Conservation (phyloP, 805 yeast genomes). For the Nakazawaea laoshanensis region DNA sequence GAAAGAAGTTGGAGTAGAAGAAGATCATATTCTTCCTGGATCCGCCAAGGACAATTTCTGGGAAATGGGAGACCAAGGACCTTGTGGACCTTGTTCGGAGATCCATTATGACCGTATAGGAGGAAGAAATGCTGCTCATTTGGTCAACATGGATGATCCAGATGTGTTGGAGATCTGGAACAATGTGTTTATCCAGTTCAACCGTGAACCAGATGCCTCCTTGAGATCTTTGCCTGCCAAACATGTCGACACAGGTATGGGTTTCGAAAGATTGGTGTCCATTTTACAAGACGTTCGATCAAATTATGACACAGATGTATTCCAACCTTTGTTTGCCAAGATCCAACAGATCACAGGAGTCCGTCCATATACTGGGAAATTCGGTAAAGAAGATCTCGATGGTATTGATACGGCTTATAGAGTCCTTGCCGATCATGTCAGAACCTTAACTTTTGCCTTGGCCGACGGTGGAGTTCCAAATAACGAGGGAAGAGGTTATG, state of each 20-base stretch:
- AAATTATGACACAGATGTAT: constrained; percentile 96
- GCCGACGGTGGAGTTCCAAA: constrained; percentile 99
- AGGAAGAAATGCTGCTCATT: constrained; percentile 86
- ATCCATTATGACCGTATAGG: constrained; percentile 97
- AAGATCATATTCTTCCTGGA: constrained; percentile 91
- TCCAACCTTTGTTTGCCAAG: constrained; percentile 75
- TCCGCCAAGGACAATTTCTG: constrained; percentile 88
- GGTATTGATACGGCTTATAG: constrained; percentile 98
- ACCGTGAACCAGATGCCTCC: constrained; percentile 83
- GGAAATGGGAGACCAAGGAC: constrained; percentile 99
- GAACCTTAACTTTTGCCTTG: constrained; percentile 92
- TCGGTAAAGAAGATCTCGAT: constrained; percentile 86
- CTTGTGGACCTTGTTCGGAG: constrained; percentile 99
- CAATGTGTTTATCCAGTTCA: constrained; percentile 92
- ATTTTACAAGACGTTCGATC: constrained; percentile 85
- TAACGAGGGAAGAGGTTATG: constrained; percentile 98
- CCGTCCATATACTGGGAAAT: constrained; percentile 85
- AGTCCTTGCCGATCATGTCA: constrained; percentile 96
- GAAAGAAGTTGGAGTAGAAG: constrained; percentile 82
- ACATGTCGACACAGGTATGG: constrained; percentile 98
- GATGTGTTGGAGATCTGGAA: constrained; percentile 98
- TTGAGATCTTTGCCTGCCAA: constrained; percentile 83
- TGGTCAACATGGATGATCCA: constrained; percentile 97
- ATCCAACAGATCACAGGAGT: constrained; percentile 92
- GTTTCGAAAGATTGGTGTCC: constrained; percentile 95